phyloP scores from a whole-genome alignment of 176 grass and related monocot genomes.

The Puccinellia tenuiflora region DNA sequence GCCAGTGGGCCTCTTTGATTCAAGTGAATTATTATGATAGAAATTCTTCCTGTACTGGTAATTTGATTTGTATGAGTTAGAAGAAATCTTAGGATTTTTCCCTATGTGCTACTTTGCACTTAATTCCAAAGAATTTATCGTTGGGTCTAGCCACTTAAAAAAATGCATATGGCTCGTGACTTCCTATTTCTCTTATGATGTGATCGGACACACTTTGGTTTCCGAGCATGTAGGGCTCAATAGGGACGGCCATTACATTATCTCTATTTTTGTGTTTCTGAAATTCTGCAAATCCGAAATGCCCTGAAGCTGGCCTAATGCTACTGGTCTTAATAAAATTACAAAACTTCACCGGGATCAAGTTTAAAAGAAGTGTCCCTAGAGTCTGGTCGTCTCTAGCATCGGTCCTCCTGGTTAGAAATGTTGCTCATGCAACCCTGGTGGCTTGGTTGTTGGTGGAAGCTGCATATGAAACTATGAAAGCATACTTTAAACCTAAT shows the following conservation, averaged over 20 bases:
- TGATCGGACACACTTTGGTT: neutral
- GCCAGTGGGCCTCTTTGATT: neutral
- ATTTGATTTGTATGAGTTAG: neutral
- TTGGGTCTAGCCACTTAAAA: neutral
- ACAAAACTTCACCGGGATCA: neutral
- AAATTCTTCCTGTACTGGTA: neutral
- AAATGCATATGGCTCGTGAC: neutral
- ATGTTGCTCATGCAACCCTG: neutral
- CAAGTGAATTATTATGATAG: neutral
- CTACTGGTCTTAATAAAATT: neutral
- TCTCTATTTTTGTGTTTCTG: neutral
- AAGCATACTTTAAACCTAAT: neutral
- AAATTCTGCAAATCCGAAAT: neutral
- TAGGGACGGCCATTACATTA: neutral
- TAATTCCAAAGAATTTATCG: neutral
- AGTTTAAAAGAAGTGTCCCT: neutral
- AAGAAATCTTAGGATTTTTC: neutral
- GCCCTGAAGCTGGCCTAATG: conserved; percentile 15
- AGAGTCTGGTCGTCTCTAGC: no score
- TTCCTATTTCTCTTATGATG: neutral
- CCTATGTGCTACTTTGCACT: neutral
- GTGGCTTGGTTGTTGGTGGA: neutral
- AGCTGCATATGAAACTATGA: neutral
- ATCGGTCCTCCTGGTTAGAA: neutral
- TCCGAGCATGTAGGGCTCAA: neutral